These are phyloP conservation scores for Entoloma clypeatum DNA, from an alignment of 1,284 basidiomycete species.

Conservation along the genomic window DNA sequence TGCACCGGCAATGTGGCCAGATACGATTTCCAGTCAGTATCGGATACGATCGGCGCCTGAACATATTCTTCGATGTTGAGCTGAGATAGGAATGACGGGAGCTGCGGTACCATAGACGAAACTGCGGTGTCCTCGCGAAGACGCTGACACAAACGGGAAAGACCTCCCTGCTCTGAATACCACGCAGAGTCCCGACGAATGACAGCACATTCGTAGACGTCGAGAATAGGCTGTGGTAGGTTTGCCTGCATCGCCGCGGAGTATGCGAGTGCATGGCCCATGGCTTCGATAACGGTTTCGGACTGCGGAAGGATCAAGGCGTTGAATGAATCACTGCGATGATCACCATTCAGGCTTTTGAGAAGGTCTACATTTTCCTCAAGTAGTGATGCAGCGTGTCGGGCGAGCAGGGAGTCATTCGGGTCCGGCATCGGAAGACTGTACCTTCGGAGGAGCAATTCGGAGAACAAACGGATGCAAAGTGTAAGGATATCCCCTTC, in stretches of 20 bases:
- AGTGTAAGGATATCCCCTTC: conserved; percentile 52
- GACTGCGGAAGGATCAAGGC: conserved; percentile 47
- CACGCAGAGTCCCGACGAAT: conserved; percentile 49
- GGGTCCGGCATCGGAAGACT: conserved; percentile 38
- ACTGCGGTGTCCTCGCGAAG: conserved; percentile 43
- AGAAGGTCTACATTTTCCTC: conserved; percentile 41
- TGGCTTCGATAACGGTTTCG: conserved; percentile 42
- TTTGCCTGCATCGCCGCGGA: conserved; percentile 40
- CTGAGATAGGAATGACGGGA: conserved; percentile 37
- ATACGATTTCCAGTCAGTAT: conserved; percentile 47
- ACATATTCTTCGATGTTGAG: conserved; percentile 46
- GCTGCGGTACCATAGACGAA: conserved; percentile 38
- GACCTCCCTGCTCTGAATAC: conserved; percentile 45
- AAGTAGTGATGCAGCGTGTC: conserved; percentile 40
- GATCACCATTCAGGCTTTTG: conserved; percentile 33
- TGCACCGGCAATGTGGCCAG: conserved; percentile 35
- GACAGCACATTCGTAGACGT: conserved; percentile 48
- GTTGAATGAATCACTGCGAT: conserved; percentile 45
- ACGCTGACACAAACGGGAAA: conserved; percentile 41
- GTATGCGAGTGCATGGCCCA: conserved; percentile 51
- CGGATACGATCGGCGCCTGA: conserved; percentile 48
- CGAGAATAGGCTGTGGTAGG: conserved; percentile 44
- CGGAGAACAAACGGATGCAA: conserved; percentile 51
- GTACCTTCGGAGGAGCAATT: conserved; percentile 45
- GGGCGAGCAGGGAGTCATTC: conserved; percentile 41